Base-by-base conservation (phyloP, 2,329 filamentous ascomycete genomes). In the Drechslerella dactyloides region DNA sequence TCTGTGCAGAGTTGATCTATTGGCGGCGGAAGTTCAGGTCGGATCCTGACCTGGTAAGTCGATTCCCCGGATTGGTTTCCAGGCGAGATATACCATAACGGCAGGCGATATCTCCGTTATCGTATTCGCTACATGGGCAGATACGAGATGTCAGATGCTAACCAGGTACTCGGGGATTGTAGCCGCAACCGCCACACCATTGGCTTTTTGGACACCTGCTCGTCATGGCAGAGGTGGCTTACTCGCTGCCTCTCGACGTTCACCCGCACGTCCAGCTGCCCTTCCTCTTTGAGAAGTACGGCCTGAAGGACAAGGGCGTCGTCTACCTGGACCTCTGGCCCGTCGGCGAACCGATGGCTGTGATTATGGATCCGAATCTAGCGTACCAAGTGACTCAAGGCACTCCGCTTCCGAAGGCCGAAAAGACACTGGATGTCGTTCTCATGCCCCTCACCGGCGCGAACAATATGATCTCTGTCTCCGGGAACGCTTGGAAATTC, bases 251-350 rank as follows among this genome's bases (percentile, higher is more conserved):
- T 0, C 46, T 64, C 40, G 78, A 79, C 59, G 65, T 76, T 0
- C 64, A 77, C 35, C 73, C 75, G 6, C 75, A 78, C 1, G 72
- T 73, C 60, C 66, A 76, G 24, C 72, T 76, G 11, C 58, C 72
- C 10, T 56, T 77, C 17, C 42, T 80, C 10, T 63, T 74, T 24
- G 55, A 74, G 27, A 76, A 79, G 48, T 79, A 77, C 77, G 77
- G 79, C 17, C 42, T 78, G 17, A 73, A 74, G 1, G 74, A 74
- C n/a, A 61, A 74, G 6, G 78, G 78, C 55, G 53, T 78, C 27
- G 68, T 79, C 51, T 80, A 82, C 63, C 68, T 82, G 48, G 81
- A 82, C 57, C 66, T 78, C 13, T 81, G 80, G 78, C 81, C 81
- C 2, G 73, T 81, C n/a, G 74, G 75, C 1, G 54, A 68, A 3